Conservation (phyloP, 140 eudicot species). For the Ambrosia hybrid region DNA sequence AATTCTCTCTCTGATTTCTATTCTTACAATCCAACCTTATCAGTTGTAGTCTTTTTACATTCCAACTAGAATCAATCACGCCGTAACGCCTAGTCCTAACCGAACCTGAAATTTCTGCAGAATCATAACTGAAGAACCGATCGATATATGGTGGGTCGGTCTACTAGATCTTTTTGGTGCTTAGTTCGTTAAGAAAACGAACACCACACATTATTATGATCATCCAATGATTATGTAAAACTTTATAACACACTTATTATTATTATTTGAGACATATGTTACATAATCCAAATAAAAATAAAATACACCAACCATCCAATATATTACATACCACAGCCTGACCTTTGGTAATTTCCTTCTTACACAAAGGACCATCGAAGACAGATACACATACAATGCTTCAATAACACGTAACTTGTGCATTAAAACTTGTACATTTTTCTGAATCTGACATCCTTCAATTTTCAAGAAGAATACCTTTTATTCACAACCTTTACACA, state of each 20-base stretch:
- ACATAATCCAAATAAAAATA: slow-evolving; percentile 19
- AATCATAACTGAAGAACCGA: too few species aligned
- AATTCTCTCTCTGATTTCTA: too few species aligned
- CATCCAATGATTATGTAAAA: background rate
- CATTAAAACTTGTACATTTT: slow-evolving; percentile 9
- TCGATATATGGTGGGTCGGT: too few species aligned
- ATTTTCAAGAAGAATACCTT: slow-evolving; percentile 6
- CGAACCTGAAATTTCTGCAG: too few species aligned
- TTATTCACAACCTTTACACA: slow-evolving; percentile 8
- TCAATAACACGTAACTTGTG: background rate
- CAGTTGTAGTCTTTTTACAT: background rate
- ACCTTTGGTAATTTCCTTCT: slow-evolving; percentile 16
- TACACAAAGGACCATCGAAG: background rate
- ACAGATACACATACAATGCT: slow-evolving; percentile 10
- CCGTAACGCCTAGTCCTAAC: too few species aligned
- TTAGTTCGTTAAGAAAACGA: too few species aligned
- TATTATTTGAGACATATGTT: slow-evolving; percentile 18
- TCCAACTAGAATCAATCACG: too few species aligned
- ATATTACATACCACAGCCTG: slow-evolving; percentile 22
- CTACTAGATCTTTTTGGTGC: too few species aligned
- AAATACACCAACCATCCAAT: slow-evolving; percentile 1
- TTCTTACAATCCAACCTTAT: too few species aligned
- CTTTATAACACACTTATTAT: slow-evolving; percentile 17
- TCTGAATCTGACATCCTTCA: slow-evolving; percentile 14
- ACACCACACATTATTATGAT: too few species aligned